phyloP scores from a whole-genome alignment of 1,139 yeast genomes.

The Diutina ranongensis region DNA sequence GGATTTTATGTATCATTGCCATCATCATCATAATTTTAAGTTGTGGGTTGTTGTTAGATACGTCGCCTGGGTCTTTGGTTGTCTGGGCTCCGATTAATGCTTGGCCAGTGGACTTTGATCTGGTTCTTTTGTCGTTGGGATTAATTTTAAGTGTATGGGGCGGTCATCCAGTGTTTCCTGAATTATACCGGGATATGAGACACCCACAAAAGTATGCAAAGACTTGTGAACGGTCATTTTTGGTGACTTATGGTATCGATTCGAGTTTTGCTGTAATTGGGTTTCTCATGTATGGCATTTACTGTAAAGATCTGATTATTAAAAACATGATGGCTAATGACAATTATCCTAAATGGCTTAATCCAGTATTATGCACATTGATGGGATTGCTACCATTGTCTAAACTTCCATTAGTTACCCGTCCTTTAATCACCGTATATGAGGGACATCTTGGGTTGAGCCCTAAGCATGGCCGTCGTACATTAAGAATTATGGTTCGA shows the following conservation, averaged over 20 bases:
- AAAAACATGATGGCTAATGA: conserved; percentile 26
- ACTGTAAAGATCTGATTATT: conserved; percentile 27
- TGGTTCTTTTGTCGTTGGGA: conserved; percentile 55
- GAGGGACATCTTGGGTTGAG: conserved; percentile 14
- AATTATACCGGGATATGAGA: conserved; percentile 71
- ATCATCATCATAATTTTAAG: conserved; percentile 46
- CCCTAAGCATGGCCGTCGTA: conserved; percentile 20
- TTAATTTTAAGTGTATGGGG: conserved; percentile 85
- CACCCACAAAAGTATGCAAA: conserved; percentile 38
- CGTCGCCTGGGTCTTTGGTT: conserved; percentile 57
- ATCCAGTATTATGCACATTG: conserved; percentile 20
- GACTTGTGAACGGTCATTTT: conserved; percentile 20
- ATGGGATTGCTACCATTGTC: conserved; percentile 32
- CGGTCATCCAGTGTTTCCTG: conserved; percentile 82
- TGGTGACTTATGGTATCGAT: conserved; percentile 23
- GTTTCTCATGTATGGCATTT: conserved; percentile 35
- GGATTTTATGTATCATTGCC: conserved; percentile 59
- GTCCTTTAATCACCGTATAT: conserved; percentile 31
- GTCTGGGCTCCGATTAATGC: conserved; percentile 36
- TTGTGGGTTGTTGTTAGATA: conserved; percentile 48
- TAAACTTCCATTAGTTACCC: conserved; percentile 28
- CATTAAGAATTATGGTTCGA: conserved; percentile 12
- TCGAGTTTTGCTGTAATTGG: conserved; percentile 40
- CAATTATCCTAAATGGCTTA: conserved; percentile 22
- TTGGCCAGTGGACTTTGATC: conserved; percentile 40